Percentiles rank a stretch among this genome's conserved stretches.
Evolutionary conservation across 169 alveolate species (phyloP).

Genomic region (Plasmodium sp.): DNA sequence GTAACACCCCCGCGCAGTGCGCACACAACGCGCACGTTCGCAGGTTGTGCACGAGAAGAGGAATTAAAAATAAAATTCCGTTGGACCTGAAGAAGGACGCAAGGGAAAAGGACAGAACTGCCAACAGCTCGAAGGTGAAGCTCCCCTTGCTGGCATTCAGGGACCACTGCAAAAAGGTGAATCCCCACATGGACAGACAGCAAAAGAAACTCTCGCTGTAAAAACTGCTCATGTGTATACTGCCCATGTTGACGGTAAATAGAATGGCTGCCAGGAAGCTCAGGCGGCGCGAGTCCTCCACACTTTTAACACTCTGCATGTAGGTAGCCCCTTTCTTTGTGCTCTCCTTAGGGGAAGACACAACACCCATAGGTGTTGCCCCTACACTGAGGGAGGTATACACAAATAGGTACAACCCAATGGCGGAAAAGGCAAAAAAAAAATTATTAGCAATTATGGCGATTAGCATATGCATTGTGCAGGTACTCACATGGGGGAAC

Average conservation of each 20-base stretch:
- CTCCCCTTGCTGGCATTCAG: neutral
- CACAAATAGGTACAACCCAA: conserved; percentile 48
- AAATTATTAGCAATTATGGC: conserved; percentile 20
- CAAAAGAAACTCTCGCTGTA: conserved; percentile 70
- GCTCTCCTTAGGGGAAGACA: neutral
- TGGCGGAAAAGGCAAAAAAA: conserved; percentile 13
- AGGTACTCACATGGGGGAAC: neutral
- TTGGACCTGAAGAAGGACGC: conserved; percentile 78
- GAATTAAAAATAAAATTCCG: conserved; percentile 79
- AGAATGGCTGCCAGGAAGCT: conserved; percentile 25
- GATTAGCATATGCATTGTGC: conserved; percentile 13
- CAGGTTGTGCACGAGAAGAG: conserved; percentile 79
- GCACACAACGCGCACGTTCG: conserved; percentile 56
- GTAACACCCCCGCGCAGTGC: neutral
- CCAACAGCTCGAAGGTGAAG: conserved; percentile 23
- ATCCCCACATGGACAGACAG: conserved; percentile 74
- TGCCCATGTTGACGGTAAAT: conserved; percentile 27
- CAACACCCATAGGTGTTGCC: neutral
- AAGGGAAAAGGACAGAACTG: conserved; percentile 20
- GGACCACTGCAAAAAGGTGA: conserved; percentile 60
- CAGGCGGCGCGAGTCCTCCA: conserved; percentile 9
- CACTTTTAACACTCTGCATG: neutral
- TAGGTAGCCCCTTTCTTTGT: neutral
- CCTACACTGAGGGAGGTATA: neutral
- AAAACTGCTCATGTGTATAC: conserved; percentile 51